Conservation (phyloP, 2,329 filamentous ascomycete genomes). For the Tolypocladium ovalisporum region DNA sequence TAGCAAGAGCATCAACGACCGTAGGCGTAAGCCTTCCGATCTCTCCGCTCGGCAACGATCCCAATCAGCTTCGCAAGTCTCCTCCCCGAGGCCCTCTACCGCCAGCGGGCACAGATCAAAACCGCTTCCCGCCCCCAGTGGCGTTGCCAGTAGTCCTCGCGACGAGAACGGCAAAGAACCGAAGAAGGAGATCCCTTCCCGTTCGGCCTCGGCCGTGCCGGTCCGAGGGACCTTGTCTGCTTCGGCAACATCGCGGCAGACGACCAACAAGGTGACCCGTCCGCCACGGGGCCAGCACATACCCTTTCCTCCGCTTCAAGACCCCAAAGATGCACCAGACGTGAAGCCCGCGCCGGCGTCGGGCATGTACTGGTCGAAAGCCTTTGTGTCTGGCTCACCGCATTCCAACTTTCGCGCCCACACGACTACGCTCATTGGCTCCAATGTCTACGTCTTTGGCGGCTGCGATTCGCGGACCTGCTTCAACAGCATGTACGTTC, state of each 20-base stretch:
- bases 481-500: constrained; percentile 59
- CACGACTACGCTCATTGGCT: constrained; percentile 55
- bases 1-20: constrained; percentile 41
- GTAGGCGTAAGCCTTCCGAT: constrained; percentile 39
- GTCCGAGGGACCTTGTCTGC: constrained; percentile 11
- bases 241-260: constrained; percentile 6
- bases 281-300: constrained; percentile 29
- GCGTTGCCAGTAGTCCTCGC: constrained; percentile 11
- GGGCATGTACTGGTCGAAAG: constrained; percentile 63
- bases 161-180: constrained; percentile 12
- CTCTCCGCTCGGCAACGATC: constrained; percentile 42
- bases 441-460: constrained; percentile 58
- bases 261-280: constrained; percentile 9
- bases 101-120: constrained; percentile 1
- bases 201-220: constrained; percentile 43
- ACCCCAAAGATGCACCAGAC: constrained; percentile 44
- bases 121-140: constrained; percentile 13
- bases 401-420: constrained; percentile 55
- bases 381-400: constrained; percentile 50
- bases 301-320: constrained; percentile 45
- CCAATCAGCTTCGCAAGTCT: constrained; percentile 33
- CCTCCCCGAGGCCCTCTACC: constrained; percentile 15
- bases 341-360: constrained; percentile 53
- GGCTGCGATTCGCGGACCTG: constrained; percentile 56
- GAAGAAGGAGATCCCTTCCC: constrained; percentile 32